Base-by-base conservation (phyloP, 108 stramenopile species). In the Cyclotella cryptica region DNA sequence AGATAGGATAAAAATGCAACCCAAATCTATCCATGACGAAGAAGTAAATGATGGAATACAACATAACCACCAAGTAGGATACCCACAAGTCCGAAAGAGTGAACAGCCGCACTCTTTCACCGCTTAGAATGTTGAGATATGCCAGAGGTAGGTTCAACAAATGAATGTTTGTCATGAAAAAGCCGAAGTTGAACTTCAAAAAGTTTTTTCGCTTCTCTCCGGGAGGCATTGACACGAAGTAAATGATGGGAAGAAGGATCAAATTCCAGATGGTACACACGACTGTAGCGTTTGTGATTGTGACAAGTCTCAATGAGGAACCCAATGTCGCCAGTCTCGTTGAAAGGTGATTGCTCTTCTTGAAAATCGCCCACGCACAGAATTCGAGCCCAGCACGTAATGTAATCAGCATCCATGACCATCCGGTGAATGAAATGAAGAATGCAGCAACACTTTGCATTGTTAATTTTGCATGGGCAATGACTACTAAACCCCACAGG, bases 1-100 rank as follows among this genome's bases (percentile, higher is more conserved):
- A 93, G 29, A 93, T 85, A 1, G 91, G 92, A 71, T 96, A 96
- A 54, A 93, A 72, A 47, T 96, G 95, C 24, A 96, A 41, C 10
- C 92, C 95, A 28, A 93, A 42, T 30, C 95, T 86, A 72, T 96
- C 95, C 84, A 96, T 69, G 10, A 96, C 66, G 19, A 88, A 84
- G 46, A 86, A 78, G 64, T 96, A 93, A 17, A 86, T 74, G 9
- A 81, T 41, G 19, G 86, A 75, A 65, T 96, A 96, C 11, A 80
- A 21, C 15, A 86, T 29, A 0, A 85, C 39, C 26, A 86, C 84
- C 29, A 79, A 22, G 0, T 81, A 74, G 4, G 84, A 84, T 22
- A 85, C 78, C 68, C 78, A 87, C 35, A 92, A 66, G 68, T 92
- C 95, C 8, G 85, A 86, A 53, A 63, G 28, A 28, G 87, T 82